Conservation (phyloP, 2,329 filamentous ascomycete genomes). For the Aspergillus eucalypticola region DNA sequence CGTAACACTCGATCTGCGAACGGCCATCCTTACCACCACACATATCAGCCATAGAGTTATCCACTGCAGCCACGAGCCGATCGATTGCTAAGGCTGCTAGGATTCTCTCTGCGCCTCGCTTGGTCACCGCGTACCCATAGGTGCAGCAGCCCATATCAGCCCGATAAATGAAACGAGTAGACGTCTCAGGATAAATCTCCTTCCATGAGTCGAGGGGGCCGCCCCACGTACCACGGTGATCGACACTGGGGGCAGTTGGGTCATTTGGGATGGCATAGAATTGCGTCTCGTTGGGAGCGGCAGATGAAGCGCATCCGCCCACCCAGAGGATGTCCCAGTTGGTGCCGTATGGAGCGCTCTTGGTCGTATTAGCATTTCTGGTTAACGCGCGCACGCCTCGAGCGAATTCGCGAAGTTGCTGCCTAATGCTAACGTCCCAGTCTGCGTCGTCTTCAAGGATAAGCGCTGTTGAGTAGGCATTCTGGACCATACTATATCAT, state of each 20-base stretch:
- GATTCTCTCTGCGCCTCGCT: conserved; percentile 40
- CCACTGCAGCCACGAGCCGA: conserved; percentile 33
- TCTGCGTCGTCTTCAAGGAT: conserved; percentile 61
- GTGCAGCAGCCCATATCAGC: conserved; percentile 37
- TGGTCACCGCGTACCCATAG: conserved; percentile 43
- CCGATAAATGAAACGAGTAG: conserved; percentile 41
- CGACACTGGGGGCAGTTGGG: conserved; percentile 26
- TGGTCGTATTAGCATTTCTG: conserved; percentile 26
- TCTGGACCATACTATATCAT: conserved; percentile 43
- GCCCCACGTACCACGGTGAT: conserved; percentile 23
- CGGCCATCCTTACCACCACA: conserved; percentile 44
- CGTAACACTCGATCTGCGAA: conserved; percentile 34
- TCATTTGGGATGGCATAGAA: conserved; percentile 34
- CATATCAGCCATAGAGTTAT: conserved; percentile 50
- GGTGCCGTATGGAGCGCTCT: conserved; percentile 51
- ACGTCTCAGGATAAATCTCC: conserved; percentile 23
- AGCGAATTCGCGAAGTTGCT: conserved; percentile 48
- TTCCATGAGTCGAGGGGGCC: conserved; percentile 24
- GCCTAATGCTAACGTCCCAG: conserved; percentile 56
- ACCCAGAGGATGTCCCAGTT: conserved; percentile 57
- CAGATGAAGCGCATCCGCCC: conserved; percentile 48
- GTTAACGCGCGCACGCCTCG: conserved; percentile 32
- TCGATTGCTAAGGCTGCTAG: conserved; percentile 33
- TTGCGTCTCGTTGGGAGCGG: conserved; percentile 29
- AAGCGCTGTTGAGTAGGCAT: conserved; percentile 50